phyloP scores from a whole-genome alignment of 345 rosid genomes.

The Lagerstroemia speciosa region DNA sequence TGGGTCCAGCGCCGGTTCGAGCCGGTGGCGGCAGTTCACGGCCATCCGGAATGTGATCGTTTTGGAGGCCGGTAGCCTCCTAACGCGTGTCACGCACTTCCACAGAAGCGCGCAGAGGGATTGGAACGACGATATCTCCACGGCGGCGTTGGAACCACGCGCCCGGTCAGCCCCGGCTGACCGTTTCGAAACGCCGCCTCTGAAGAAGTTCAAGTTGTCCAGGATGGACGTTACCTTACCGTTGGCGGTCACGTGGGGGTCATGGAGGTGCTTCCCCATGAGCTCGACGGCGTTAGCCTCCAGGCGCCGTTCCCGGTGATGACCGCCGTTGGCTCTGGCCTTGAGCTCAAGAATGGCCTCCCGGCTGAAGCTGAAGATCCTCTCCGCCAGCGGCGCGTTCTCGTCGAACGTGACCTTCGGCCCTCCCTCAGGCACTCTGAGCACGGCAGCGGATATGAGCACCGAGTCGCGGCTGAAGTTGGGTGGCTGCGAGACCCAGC shows the following conservation, averaged over 20 bases:
- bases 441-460: conserved; percentile 55
- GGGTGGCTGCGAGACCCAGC: conserved; percentile 34
- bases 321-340: conserved; percentile 39
- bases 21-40: conserved; percentile 67
- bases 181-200: conserved; percentile 21
- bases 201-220: conserved; percentile 29
- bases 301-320: conserved; percentile 13
- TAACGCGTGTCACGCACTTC: conserved; percentile 79
- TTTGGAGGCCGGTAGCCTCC: conserved; percentile 43
- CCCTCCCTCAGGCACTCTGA: conserved; percentile 61
- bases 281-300: conserved; percentile 40
- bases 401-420: conserved; percentile 66
- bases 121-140: conserved; percentile 85
- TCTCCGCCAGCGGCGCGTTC: conserved; percentile 56
- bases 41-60: conserved; percentile 91
- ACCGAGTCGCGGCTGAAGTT: conserved; percentile 57
- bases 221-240: conserved; percentile 26
- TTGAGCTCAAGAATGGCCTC: conserved; percentile 59
- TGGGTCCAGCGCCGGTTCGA: conserved; percentile 59
- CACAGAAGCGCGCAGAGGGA: conserved; percentile 67
- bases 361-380: conserved; percentile 73
- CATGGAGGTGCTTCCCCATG: conserved; percentile 62
- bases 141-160: conserved; percentile 2
- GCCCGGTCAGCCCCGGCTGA: not conserved
- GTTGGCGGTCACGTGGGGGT: conserved; percentile 12